phyloP scores from a whole-genome alignment of 371 early-diverging fungal genomes.

The Syncephalastrum contaminatum region DNA sequence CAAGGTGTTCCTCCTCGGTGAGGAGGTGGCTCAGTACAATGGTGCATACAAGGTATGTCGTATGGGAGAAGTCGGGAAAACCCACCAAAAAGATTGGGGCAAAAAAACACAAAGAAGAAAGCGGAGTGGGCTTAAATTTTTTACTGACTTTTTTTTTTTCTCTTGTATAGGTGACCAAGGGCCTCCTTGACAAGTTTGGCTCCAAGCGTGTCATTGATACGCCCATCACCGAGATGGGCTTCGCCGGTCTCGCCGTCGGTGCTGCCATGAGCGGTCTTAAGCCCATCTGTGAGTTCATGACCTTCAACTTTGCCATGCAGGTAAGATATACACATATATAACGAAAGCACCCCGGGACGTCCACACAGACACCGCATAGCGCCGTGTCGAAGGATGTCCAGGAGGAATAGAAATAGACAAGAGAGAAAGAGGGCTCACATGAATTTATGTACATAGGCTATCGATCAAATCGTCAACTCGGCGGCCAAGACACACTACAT shows the following conservation, averaged over 20 bases:
- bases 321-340: constrained; percentile 43
- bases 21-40: constrained; percentile 98
- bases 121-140: constrained; percentile 1
- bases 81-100: constrained; percentile 45
- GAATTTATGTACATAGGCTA: constrained; percentile 63
- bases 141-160: neutral
- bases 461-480: constrained; percentile 99
- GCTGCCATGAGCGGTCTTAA: constrained; percentile 94
- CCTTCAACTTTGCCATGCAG: constrained; percentile 99
- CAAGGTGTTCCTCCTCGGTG: constrained; percentile 95
- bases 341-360: neutral
- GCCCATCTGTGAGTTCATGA: constrained; percentile 99
- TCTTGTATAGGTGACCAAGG: constrained; percentile 87
- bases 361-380: no score
- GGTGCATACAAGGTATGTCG: constrained; percentile 99
- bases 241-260: constrained; percentile 98
- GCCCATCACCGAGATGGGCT: constrained; percentile 99
- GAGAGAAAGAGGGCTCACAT: constrained; percentile 1
- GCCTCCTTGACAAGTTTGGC: constrained; percentile 97
- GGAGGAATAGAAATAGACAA: constrained; percentile 1
- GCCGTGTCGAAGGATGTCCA: neutral
- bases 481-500: constrained; percentile 99
- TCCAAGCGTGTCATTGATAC: constrained; percentile 98
- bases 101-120: constrained; percentile 7
- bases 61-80: constrained; percentile 45